These are phyloP conservation scores for Parachlorella kessleri DNA, from an alignment of 139 green algal species.

Conservation along the genomic window DNA sequence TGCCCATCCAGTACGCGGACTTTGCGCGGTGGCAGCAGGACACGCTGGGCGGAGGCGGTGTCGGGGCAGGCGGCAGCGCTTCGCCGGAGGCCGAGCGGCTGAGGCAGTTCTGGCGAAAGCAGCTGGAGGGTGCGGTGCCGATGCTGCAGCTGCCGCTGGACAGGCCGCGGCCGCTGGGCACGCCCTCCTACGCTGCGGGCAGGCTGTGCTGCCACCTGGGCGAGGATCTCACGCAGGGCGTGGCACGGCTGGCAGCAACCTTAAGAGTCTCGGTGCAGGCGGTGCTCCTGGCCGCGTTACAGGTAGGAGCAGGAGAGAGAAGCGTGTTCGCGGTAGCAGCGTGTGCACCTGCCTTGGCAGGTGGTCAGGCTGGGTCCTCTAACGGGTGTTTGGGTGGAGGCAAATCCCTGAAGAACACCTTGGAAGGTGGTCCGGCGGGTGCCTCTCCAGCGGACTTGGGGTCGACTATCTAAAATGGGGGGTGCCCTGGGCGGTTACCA, in stretches of 20 bases:
- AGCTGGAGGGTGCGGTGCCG: neutral
- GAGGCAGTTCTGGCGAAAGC: constrained; percentile 9
- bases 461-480: no score
- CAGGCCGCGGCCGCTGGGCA: constrained; percentile 1
- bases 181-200: neutral
- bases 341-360: no score
- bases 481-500: no score
- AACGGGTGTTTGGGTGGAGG: no score
- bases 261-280: neutral
- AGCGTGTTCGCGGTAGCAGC: no score
- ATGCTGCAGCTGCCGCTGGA: constrained; percentile 4
- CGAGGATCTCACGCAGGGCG: constrained; percentile 1
- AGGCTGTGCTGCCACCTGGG: neutral
- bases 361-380: no score
- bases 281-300: constrained; percentile 5
- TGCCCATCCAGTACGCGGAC: constrained; percentile 10
- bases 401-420: no score
- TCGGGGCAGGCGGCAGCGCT: no score
- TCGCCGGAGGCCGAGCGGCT: neutral
- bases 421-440: no score
- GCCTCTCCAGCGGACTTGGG: no score
- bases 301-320: no score
- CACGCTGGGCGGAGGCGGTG: no score
- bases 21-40: constrained; percentile 17
- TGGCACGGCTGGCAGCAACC: neutral